Evolutionary conservation across 1,139 yeast genomes (phyloP).

Genomic region (Yamadazyma spencermartinsiae): DNA sequence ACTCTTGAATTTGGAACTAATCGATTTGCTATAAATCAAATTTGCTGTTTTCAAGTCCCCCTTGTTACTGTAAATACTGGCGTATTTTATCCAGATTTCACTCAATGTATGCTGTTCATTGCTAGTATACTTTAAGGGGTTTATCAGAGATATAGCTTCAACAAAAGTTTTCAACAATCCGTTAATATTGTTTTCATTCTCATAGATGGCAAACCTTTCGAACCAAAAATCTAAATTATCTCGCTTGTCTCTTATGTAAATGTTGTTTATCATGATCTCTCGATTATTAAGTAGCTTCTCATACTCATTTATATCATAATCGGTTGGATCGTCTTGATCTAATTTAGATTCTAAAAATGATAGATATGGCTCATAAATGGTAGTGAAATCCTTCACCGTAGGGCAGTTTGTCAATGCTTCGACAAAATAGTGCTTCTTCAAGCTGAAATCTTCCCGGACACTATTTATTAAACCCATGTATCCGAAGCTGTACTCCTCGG

Average conservation of each 20-base stretch:
- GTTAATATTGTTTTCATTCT: slow-evolving; percentile 28
- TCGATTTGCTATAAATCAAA: slow-evolving; percentile 62
- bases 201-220: slow-evolving; percentile 44
- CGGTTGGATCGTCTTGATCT: slow-evolving; percentile 22
- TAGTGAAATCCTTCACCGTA: slow-evolving; percentile 63
- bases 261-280: slow-evolving; percentile 61
- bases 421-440: slow-evolving; percentile 47
- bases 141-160: slow-evolving; percentile 64
- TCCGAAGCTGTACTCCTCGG: slow-evolving; percentile 61
- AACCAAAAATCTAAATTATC: slow-evolving; percentile 72
- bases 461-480: slow-evolving; percentile 45
- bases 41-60: slow-evolving; percentile 63
- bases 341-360: slow-evolving; percentile 24
- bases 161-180: slow-evolving; percentile 59
- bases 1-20: slow-evolving; percentile 66
- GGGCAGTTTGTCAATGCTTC: slow-evolving; percentile 46
- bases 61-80: slow-evolving; percentile 58
- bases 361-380: slow-evolving; percentile 62
- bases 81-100: slow-evolving; percentile 70
- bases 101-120: slow-evolving; percentile 36
- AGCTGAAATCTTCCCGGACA: slow-evolving; percentile 2
- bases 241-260: slow-evolving; percentile 60
- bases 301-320: slow-evolving; percentile 49
- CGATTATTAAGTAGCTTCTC: slow-evolving; percentile 59
- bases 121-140: slow-evolving; percentile 55